Conservation (phyloP, 306 rosid genomes). For the Canavalia ensiformis region DNA sequence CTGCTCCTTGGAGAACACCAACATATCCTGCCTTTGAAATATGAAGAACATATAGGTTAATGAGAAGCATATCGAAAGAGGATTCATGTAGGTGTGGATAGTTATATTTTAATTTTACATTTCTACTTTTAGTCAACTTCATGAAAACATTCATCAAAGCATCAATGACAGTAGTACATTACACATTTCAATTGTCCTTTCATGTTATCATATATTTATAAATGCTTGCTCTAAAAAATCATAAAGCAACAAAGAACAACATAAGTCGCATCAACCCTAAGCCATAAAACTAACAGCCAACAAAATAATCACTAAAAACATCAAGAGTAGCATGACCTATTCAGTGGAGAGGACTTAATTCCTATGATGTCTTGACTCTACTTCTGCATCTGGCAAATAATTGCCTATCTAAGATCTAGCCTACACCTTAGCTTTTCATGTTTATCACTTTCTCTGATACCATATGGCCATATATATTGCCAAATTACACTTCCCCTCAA, state of each 20-base stretch:
- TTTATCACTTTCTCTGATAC: slow-evolving; percentile 22
- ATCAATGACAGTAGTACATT: slow-evolving; percentile 1
- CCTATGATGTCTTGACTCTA: neutral
- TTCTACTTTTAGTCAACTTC: slow-evolving; percentile 33
- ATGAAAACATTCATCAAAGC: slow-evolving; percentile 43
- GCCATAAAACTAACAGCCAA: neutral
- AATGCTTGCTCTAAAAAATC: slow-evolving; percentile 5
- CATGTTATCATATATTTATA: neutral
- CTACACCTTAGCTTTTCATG: slow-evolving; percentile 23
- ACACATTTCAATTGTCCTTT: slow-evolving; percentile 19
- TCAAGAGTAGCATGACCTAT: neutral
- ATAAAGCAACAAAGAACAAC: slow-evolving; percentile 18
- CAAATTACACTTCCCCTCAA: neutral
- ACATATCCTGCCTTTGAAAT: slow-evolving; percentile 75
- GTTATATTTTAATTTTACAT: slow-evolving; percentile 11
- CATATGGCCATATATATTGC: neutral
- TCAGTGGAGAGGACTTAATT: slow-evolving; percentile 5
- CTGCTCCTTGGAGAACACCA: slow-evolving; percentile 94
- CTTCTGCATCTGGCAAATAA: neutral
- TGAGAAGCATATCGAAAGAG: slow-evolving; percentile 13
- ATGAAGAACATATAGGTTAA: slow-evolving; percentile 1
- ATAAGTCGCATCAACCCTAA: slow-evolving; percentile 15
- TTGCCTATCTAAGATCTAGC: neutral
- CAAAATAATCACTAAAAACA: neutral
- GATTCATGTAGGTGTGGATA: neutral